Percentiles rank a stretch among this genome's conserved stretches.
Evolutionary conservation across 176 grass and related monocot species (phyloP).

Genomic region (Poa annua): DNA sequence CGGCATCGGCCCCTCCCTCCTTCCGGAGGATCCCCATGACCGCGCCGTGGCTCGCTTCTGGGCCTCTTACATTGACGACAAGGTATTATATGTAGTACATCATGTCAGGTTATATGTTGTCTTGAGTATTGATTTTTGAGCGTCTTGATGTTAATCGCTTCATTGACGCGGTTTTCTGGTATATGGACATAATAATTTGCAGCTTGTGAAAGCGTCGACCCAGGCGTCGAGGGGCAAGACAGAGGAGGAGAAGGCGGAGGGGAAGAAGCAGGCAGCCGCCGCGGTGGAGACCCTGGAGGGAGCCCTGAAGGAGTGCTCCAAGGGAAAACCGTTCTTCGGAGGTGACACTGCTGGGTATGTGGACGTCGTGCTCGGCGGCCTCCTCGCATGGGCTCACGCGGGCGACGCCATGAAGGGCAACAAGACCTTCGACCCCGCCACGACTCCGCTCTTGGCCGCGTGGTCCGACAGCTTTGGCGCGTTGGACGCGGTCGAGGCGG

Average conservation of each 20-base stretch:
- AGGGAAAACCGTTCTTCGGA: slow-evolving; percentile 40
- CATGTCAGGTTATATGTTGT: too few species aligned
- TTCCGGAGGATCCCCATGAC: slow-evolving; percentile 49
- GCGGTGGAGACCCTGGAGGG: slow-evolving; percentile 23
- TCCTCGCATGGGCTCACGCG: neutral
- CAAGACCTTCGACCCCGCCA: slow-evolving; percentile 32
- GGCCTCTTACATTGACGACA: slow-evolving; percentile 53
- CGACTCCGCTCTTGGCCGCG: slow-evolving; percentile 18
- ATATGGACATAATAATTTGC: neutral
- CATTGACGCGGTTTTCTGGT: too few species aligned
- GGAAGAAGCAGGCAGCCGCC: neutral
- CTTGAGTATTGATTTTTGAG: too few species aligned
- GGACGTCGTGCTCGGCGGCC: slow-evolving; percentile 41
- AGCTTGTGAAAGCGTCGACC: neutral
- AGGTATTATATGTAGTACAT: slow-evolving; percentile 21
- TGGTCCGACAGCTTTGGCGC: slow-evolving; percentile 35
- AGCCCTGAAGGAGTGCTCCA: slow-evolving; percentile 33
- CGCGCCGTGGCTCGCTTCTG: slow-evolving; percentile 55
- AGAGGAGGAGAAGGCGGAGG: too few species aligned
- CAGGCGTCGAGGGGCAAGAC: neutral
- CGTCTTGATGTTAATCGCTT: too few species aligned
- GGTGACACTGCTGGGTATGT: slow-evolving; percentile 20
- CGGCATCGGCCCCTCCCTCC: neutral
- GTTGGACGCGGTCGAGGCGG: slow-evolving; percentile 21
- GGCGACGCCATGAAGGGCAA: neutral